Base-by-base conservation (phyloP, 768 basidiomycete species). In the Gautieria morchelliformis region DNA sequence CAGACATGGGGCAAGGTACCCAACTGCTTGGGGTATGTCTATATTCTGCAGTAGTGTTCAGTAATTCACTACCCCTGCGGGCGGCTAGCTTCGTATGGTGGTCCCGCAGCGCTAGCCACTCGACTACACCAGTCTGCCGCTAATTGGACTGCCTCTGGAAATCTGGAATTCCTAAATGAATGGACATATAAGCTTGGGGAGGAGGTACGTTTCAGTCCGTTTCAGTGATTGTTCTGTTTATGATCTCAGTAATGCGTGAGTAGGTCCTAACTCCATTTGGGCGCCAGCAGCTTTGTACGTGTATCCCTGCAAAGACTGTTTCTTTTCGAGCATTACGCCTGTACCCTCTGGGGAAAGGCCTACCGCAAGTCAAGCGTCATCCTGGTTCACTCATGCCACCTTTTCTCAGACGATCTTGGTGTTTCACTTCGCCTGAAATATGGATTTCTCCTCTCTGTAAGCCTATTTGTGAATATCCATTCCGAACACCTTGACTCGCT, bases 151-250 rank as follows among this genome's bases (percentile, higher is more conserved):
- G 85, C 82, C 0, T 75, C 75, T 1, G 90, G 85, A 0, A 72
- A 79, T 3, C 69, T 95, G 15, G 66, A 74, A 0, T 96, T 95
- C 66, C 71, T 96, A 72, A 91, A 93, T 65, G 76, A 78, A 30
- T 96, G 89, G 93, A 84, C 86, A 5, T 94, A 92, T 70, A 88
- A 89, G 63, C 80, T 97, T 2, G 94, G 93, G 14, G 84, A 85
- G 72, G 93, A 96, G 73, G 87, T 88, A 62, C 15, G 69, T 59
- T 61, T 37, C 27, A n/a, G n/a, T n/a, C n/a, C n/a, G n/a, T n/a
- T n/a, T 15, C 6, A 58, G 32, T 12, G 24, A 10, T 17, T 22
- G 7, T 53, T 52, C 17, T 58, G 27, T 2, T 33, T 32, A 22
- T 22, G 24, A 42, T 30, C n/a, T 24, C 20, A 19, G 39, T 19